Evolutionary conservation across 1,284 basidiomycete species (phyloP).

Genomic region (Sanghuangporus weigelae): DNA sequence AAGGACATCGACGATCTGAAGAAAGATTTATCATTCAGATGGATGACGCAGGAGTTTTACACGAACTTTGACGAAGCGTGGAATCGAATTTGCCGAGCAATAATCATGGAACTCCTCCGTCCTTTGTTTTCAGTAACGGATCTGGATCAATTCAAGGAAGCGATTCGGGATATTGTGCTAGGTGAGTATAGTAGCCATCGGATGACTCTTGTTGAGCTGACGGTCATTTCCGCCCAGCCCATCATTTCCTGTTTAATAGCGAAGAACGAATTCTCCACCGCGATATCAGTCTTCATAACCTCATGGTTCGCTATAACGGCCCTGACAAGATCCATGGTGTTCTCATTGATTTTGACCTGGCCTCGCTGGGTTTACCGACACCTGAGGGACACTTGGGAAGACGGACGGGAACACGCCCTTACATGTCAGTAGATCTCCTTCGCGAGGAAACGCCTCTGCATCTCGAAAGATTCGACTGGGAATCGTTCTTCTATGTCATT

Average conservation of each 20-base stretch:
- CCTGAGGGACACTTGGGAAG: neutral
- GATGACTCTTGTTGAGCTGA: neutral
- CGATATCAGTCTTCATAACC: neutral
- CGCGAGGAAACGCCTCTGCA: neutral
- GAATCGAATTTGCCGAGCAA: neutral
- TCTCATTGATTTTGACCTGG: neutral
- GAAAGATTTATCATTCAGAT: neutral
- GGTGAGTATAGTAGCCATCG: neutral
- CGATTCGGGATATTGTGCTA: neutral
- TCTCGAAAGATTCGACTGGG: conserved; percentile 1
- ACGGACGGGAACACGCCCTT: neutral
- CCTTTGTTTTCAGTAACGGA: neutral
- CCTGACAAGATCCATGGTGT: neutral
- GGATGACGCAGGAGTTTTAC: neutral
- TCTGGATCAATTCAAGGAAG: neutral
- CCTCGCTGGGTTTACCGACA: neutral
- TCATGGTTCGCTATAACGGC: neutral
- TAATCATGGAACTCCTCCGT: neutral
- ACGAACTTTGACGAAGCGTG: neutral
- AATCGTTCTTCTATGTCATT: conserved; percentile 1
- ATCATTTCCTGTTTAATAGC: neutral
- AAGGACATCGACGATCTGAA: neutral
- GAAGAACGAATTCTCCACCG: neutral
- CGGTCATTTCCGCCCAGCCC: neutral
- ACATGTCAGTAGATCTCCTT: neutral